phyloP scores from a whole-genome alignment of 257 asterid genomes.

The Avicennia marina region DNA sequence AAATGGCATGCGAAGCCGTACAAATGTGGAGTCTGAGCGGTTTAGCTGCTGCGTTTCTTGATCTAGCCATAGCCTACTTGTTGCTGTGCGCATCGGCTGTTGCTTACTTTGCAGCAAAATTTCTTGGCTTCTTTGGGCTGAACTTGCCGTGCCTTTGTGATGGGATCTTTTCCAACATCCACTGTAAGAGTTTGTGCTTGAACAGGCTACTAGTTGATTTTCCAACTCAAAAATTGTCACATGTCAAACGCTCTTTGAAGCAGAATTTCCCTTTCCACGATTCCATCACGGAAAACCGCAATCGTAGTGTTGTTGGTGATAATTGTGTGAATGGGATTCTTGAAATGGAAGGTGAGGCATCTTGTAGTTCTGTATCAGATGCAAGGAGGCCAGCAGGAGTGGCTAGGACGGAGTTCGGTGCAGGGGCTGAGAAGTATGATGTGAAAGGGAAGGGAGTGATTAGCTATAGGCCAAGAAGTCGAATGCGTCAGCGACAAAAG shows the following conservation, averaged over 20 bases:
- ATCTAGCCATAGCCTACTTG: constrained; percentile 69
- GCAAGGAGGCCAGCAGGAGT: constrained; percentile 27
- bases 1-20: constrained; percentile 63
- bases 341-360: constrained; percentile 48
- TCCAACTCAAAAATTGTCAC: constrained; percentile 54
- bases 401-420: constrained; percentile 23
- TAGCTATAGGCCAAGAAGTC: constrained; percentile 43
- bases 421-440: constrained; percentile 38
- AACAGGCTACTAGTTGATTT: constrained; percentile 53
- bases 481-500: constrained; percentile 36
- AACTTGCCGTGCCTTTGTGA: constrained; percentile 76
- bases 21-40: constrained; percentile 69
- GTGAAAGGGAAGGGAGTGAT: constrained; percentile 58
- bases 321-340: not conserved
- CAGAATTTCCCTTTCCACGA: constrained; percentile 56
- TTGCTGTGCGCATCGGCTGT: constrained; percentile 67
- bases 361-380: constrained; percentile 54
- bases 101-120: constrained; percentile 53
- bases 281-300: not conserved
- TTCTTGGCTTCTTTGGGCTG: constrained; percentile 67
- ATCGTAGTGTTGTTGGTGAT: not conserved
- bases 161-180: constrained; percentile 37
- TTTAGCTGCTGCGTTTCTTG: constrained; percentile 75
- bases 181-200: constrained; percentile 37
- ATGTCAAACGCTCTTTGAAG: constrained; percentile 52